phyloP scores from a whole-genome alignment of 1,284 basidiomycete species.

The Phellinidium pouzarii region DNA sequence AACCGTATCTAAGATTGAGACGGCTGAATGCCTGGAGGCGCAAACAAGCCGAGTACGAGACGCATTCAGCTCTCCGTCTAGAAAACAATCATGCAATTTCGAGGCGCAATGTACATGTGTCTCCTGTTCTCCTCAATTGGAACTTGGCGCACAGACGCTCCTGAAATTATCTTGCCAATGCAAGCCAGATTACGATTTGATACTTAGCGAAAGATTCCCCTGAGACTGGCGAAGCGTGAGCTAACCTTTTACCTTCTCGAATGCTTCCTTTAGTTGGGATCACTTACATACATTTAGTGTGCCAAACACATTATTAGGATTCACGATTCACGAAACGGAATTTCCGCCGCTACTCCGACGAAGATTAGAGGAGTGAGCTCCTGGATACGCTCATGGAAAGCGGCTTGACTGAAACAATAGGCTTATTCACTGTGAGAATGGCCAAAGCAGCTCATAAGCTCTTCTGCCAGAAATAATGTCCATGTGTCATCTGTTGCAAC shows the following conservation, averaged over 20 bases:
- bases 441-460: not conserved
- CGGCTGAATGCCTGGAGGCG: not conserved
- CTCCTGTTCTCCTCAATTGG: not conserved
- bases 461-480: not conserved
- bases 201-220: not conserved
- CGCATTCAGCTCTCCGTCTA: not conserved
- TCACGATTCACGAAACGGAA: not conserved
- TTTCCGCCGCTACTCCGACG: not conserved
- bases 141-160: not conserved
- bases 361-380: not conserved
- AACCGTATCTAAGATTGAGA: not conserved
- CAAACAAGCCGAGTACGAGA: not conserved
- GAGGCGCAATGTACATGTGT: not conserved
- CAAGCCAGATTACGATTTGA: not conserved
- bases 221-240: not conserved
- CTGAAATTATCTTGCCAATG: not conserved
- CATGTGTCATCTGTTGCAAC: not conserved
- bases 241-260: not conserved
- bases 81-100: not conserved
- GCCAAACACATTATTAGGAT: not conserved
- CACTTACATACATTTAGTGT: not conserved
- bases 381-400: not conserved
- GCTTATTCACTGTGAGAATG: not conserved
- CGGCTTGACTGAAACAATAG: not conserved
- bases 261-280: not conserved